Conservation (phyloP, 345 rosid genomes). For the Streptanthus diversifolius region DNA sequence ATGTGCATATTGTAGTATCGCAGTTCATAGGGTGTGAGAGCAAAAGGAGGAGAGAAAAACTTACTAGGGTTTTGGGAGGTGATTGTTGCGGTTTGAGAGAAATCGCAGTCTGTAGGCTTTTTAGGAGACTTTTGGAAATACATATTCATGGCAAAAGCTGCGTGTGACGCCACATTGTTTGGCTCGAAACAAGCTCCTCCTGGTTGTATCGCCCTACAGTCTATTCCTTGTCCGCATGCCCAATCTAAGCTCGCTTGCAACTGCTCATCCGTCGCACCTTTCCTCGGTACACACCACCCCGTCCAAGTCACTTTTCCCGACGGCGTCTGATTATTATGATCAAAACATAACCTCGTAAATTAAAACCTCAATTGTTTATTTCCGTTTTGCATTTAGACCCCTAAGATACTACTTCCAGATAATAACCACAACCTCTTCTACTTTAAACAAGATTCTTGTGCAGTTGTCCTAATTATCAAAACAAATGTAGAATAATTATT, state of each 20-base stretch:
- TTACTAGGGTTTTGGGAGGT: slow-evolving; percentile 80
- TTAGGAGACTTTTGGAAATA: slow-evolving; percentile 51
- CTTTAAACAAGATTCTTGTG: too few relatives aligned
- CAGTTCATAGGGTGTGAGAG: background rate
- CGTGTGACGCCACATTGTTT: slow-evolving; percentile 63
- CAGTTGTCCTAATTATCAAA: too few relatives aligned
- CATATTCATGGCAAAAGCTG: slow-evolving; percentile 90
- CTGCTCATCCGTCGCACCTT: slow-evolving; percentile 47
- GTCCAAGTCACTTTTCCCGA: slow-evolving; percentile 44
- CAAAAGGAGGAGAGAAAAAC: background rate
- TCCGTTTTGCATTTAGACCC: background rate
- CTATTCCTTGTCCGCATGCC: slow-evolving; percentile 71
- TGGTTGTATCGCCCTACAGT: slow-evolving; percentile 67
- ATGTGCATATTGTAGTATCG: background rate
- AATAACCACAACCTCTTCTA: too few relatives aligned
- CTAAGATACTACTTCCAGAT: too few relatives aligned
- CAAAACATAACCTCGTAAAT: background rate
- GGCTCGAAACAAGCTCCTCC: slow-evolving; percentile 89
- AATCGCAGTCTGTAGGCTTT: slow-evolving; percentile 61
- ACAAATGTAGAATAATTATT: too few relatives aligned
- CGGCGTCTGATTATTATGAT: slow-evolving; percentile 39
- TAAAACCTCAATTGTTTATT: background rate
- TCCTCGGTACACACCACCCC: slow-evolving; percentile 68
- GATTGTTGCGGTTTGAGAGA: slow-evolving; percentile 64
- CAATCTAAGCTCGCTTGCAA: slow-evolving; percentile 75